Evolutionary conservation across 169 alveolate genomes (phyloP), one percentile per base, ranked within the genome.

Genomic region (Cryptosporidium sp.): DNA sequence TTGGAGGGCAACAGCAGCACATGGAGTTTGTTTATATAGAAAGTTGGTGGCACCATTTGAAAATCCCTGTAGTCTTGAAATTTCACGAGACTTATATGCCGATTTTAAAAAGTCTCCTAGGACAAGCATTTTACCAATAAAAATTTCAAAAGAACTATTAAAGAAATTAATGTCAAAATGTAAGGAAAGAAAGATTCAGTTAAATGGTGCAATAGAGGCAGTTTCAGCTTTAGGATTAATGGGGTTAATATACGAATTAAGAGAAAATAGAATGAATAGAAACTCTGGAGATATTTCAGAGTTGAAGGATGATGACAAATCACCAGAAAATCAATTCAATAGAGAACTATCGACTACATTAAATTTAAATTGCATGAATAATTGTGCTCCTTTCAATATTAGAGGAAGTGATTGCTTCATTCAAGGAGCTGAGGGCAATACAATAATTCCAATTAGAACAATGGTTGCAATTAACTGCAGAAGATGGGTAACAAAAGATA

Each of bases 1-100:
- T 9, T 80, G 89, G 89, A 80, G 89, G 62, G 75, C 89, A 42
- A 80, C 89, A 1, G 89, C 89, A 35, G 62, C 89, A 60, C 89
- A 80, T 35, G 89, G 89, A 29, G 89, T 80, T 3, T 80, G 89
- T 51, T 44, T 80, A 39, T 80, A 80, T 62, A 80, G 89, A 62
- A 80, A 80, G 48, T 48, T 80, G 37, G 89, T 80, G 18, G 89
- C 80, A 21, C 89, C 89, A 2, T 80, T 80, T 80, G 89, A 80
- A 65, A 80, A 80, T 60, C 89, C 89, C 3, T 80, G 61, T 16
- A 62, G 80, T 33, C 31, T 80, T 26, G 89, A 80, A 35, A 62
- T 80, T 31, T 80, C 89, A 45, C 62, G 89, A 56, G 89, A 80
- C 65, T 80, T 80, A 65, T 80, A 80, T 62, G 89, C 89, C 1